Base-by-base conservation (phyloP, 176 grass and related monocot species). In the Oryza longistaminata region DNA sequence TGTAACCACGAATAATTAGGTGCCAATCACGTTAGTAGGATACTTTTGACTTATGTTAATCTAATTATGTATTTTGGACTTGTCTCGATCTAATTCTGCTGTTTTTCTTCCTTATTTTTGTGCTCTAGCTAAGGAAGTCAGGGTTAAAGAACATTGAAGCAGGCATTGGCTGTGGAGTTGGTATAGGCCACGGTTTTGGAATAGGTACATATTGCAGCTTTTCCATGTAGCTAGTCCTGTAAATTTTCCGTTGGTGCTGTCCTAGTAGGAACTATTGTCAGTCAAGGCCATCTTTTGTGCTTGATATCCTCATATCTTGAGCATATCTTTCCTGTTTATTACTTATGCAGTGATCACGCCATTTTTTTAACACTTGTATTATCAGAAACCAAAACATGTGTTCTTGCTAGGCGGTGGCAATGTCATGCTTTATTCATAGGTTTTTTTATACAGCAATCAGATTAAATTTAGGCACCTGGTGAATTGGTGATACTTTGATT, bases 131-230 rank as follows among this genome's bases (percentile, higher is more conserved):
- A 80, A 94, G 83, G 83, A 89, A 92, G 45, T 60, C 91, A 4
- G 93, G 93, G 55, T 75, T 96, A 78, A 95, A 83, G 74, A 93
- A 96, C 70, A 80, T 99, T 35, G 90, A 99, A 91, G 91, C 82
- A 1, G 96, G 96, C 35, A 86, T 99, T 88, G 96, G 96, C 37
- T 99, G 96, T 48, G 96, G 96, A 52, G 85, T 94, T 88, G 96
- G 93, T 76, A 72, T 99, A 62, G 93, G 96, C 65, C 91, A 99
- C 82, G 93, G 91, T 66, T 99, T 96, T 88, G 93, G 96, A 73
- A 94, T 96, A 87, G 93, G 96, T 99, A 94, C 42, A 66, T 66
- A 3, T 83, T 37, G 37, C 74, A 68, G 39, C 69, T 76, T 31
- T 81, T 62, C 27, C 21, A 53, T 87, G 49, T 73, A 45, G 34